phyloP scores from a whole-genome alignment of 371 early-diverging fungal genomes.

The Syncephalastrum racemosum region DNA sequence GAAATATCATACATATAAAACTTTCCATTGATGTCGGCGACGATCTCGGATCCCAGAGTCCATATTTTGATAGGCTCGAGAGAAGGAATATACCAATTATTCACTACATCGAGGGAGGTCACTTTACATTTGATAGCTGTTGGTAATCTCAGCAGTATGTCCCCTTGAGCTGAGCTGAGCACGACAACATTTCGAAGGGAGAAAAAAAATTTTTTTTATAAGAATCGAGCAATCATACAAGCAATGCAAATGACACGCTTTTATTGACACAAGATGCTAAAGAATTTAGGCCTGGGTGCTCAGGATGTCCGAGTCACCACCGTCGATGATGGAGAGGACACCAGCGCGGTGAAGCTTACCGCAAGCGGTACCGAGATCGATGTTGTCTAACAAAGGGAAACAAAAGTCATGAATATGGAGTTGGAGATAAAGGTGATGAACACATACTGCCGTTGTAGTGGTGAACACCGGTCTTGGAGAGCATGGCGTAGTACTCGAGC shows the following conservation, averaged over 20 bases:
- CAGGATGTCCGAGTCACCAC: constrained; percentile 89
- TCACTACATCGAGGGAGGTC: no score
- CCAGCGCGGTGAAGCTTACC: constrained; percentile 96
- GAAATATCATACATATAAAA: no score
- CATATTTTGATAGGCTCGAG: no score
- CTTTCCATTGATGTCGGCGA: no score
- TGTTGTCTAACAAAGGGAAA: constrained; percentile 73
- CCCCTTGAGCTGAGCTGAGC: no score
- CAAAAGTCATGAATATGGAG: neutral
- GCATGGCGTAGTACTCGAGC: constrained; percentile 99
- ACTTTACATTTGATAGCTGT: no score
- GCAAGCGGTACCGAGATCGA: constrained; percentile 99
- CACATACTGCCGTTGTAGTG: constrained; percentile 91
- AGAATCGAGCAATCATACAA: neutral
- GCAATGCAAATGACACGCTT: constrained; percentile 1
- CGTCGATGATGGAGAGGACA: constrained; percentile 95
- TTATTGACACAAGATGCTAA: constrained; percentile 6
- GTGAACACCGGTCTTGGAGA: constrained; percentile 99
- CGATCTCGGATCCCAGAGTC: no score
- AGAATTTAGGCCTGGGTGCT: constrained; percentile 26
- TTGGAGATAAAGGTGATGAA: neutral
- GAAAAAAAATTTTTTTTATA: neutral
- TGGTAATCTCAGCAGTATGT: no score
- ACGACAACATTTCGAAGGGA: no score
- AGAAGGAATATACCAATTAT: no score